phyloP scores from a whole-genome alignment of 345 rosid species.

The Brassica carinata region DNA sequence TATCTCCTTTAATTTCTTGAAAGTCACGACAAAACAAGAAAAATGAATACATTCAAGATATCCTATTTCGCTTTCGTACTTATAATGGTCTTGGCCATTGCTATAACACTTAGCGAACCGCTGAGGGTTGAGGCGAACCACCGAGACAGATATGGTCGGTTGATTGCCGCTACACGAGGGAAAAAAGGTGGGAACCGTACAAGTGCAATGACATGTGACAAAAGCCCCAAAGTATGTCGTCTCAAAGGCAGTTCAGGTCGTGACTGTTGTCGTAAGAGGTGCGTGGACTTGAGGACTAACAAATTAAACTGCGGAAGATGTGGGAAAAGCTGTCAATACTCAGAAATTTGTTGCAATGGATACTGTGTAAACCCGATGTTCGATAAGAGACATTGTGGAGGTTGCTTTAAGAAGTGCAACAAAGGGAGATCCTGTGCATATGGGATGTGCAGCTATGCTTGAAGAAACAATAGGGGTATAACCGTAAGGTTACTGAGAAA shows the following conservation, averaged over 20 bases:
- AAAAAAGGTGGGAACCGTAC: conserved; percentile 19
- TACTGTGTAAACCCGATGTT: conserved; percentile 60
- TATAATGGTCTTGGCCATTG: conserved; percentile 33
- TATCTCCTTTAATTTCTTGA: not conserved
- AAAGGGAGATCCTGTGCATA: conserved; percentile 52
- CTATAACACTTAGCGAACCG: conserved; percentile 31
- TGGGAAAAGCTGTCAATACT: conserved; percentile 54
- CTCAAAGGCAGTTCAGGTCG: conserved; percentile 56
- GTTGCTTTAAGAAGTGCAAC: conserved; percentile 58
- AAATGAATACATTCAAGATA: conserved; percentile 38
- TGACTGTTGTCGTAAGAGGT: conserved; percentile 60
- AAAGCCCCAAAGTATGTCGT: conserved; percentile 52
- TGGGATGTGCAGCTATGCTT: conserved; percentile 70
- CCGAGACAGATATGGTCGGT: not conserved
- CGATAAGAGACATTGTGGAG: conserved; percentile 60
- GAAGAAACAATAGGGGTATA: not conserved
- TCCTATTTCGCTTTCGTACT: conserved; percentile 29
- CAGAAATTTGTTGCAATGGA: conserved; percentile 59
- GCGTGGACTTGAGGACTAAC: conserved; percentile 50
- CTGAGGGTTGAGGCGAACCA: conserved; percentile 25
- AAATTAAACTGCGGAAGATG: conserved; percentile 55
- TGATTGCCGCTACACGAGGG: conserved; percentile 2
- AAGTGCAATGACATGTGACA: conserved; percentile 48
- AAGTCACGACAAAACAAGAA: conserved; percentile 1
- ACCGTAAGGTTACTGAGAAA: not conserved